Evolutionary conservation across 768 basidiomycete genomes (phyloP).

Genomic region (Termitomyces sp.): DNA sequence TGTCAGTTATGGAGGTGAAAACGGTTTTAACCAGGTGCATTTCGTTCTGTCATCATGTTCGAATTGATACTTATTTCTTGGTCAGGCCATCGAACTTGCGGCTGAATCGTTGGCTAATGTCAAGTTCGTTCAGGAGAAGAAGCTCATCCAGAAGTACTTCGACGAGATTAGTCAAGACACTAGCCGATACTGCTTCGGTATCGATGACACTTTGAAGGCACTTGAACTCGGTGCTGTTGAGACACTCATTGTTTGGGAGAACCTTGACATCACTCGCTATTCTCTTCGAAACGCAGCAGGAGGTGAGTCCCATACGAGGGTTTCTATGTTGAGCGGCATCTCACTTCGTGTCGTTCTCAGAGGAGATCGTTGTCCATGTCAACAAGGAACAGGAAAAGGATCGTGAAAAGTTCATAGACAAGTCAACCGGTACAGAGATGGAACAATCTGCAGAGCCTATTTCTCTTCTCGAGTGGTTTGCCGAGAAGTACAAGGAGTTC

Average conservation of each 20-base stretch:
- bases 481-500: conserved; percentile 98
- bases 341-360: conserved; percentile 29
- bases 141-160: conserved; percentile 95
- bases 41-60: background rate
- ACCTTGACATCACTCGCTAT: conserved; percentile 87
- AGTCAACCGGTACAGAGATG: conserved; percentile 95
- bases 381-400: conserved; percentile 88
- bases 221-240: conserved; percentile 96
- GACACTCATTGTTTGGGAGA: conserved; percentile 98
- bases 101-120: conserved; percentile 96
- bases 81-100: conserved; percentile 92
- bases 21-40: conserved; percentile 94
- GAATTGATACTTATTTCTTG: background rate
- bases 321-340: background rate
- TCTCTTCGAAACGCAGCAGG: conserved; percentile 88
- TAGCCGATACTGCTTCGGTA: conserved; percentile 94
- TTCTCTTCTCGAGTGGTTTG: conserved; percentile 95
- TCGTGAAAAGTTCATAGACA: conserved; percentile 92
- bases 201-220: conserved; percentile 94
- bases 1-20: conserved; percentile 97
- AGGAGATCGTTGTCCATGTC: conserved; percentile 78
- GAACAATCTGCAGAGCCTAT: conserved; percentile 81
- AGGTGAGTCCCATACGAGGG: conserved; percentile 40
- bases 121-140: conserved; percentile 99
- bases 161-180: conserved; percentile 99